Base-by-base conservation (phyloP, 2,329 filamentous ascomycete species). In the Neofusicoccum ribis region DNA sequence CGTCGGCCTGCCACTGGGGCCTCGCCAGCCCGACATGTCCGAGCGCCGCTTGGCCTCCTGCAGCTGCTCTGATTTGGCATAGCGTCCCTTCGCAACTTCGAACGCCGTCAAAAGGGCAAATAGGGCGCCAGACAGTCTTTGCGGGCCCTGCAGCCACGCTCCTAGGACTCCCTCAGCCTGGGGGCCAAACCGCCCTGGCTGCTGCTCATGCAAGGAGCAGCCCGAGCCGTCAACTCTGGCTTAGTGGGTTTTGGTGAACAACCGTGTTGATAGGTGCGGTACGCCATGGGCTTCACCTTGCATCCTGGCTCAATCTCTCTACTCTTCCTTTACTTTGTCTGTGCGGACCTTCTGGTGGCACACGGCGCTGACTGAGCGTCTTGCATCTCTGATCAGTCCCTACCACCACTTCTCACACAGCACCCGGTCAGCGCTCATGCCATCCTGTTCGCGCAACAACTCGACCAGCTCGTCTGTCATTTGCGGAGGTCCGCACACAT, bases 401-500 rank as follows among this genome's bases (percentile, higher is more conserved):
- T 71, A 84, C 82, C 82, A 84, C 82, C 82, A 84, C 70, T 83
- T 83, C 72, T 84, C 82, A 68, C 80, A 83, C 5, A 83, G 67
- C 8, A 83, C 81, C 34, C 74, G 72, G 43, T 77, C 76, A 17
- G 71, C 66, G 23, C 68, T 67, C 68, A 83, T 77, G 8, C 78
- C 74, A 5, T 76, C 69, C 68, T 79, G 76, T 36, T 68, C 70
- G 49, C 71, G 70, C 64, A 83, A 64, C 58, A 76, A 77, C 5
- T 74, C 72, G 4, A 83, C 81, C 52, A 81, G 72, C 47, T 78
- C 73, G 68, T 84, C 82, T 4, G 81, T 83, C 80, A 84, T 83
- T 51, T 70, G 71, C 23, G 79, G 78, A 20, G 81, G 81, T 1
- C 82, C 82, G 65, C 82, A 84, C 5, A 84, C 79, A 68, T 82